Base-by-base conservation (phyloP, 2,329 filamentous ascomycete genomes). In the Gaeumannomyces sp. region DNA sequence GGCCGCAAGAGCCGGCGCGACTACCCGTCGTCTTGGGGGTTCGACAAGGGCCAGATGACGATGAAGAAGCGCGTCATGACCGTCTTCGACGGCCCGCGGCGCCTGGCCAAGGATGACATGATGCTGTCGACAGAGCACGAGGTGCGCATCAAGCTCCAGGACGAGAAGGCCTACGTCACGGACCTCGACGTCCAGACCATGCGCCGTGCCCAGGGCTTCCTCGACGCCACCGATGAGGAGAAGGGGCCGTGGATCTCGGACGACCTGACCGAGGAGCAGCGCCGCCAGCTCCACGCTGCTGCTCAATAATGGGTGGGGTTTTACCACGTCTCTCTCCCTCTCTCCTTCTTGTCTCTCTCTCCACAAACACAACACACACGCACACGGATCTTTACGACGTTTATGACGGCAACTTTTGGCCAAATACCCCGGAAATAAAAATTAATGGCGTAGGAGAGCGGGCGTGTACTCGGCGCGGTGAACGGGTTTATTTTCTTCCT, bases 21-120 rank as follows among this genome's bases (percentile, higher is more conserved):
- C 76, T 98, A 97, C 75, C 95, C 95, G 16, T 87, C 91, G 0
- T 93, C 91, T 1, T 99, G 95, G 95, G 94, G 95, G 63, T 95
- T 93, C 72, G 86, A 93, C 68, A 89, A 91, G 72, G 90, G 92
- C 72, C 93, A 95, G 80, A 97, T 98, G 92, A 96, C 91, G 74
- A 96, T 96, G 87, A 97, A 96, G 86, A 97, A 97, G 85, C 91
- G 95, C 33, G 92, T 97, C 64, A 83, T 98, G 72, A 92, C 92
- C 68, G 91, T 96, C 27, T 99, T 96, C 72, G 93, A 98, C 73
- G 95, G 95, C 0, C 84, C 84, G 22, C 88, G 93, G 64, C 88
- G 94, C 58, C 83, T 99, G 62, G 95, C 91, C 85, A 98, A 98
- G 81, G 95, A 99, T 74, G 95, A 99, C 78, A 95, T 98, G 92